phyloP scores from a whole-genome alignment of 1,284 basidiomycete genomes.

The Trametes pubescens region DNA sequence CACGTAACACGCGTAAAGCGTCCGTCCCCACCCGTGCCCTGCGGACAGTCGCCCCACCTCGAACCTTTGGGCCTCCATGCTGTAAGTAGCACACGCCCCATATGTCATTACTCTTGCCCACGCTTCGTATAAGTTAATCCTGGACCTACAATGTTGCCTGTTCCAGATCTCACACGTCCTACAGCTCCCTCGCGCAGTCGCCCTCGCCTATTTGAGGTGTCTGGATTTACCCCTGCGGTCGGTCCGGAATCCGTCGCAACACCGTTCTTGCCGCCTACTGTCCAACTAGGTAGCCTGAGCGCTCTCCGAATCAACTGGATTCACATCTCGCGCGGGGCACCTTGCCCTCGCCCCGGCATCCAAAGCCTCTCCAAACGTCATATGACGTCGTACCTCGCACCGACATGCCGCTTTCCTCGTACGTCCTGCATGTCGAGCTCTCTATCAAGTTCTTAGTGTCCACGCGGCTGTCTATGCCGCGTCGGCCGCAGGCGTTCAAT shows the following conservation, averaged over 20 bases:
- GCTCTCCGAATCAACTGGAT: neutral
- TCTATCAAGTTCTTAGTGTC: neutral
- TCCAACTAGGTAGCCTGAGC: neutral
- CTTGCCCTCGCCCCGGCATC: conserved; percentile 2
- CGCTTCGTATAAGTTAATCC: neutral
- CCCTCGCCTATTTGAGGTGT: neutral
- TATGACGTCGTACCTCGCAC: conserved; percentile 6
- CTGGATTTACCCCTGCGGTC: neutral
- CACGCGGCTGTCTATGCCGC: conserved; percentile 3
- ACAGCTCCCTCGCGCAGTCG: neutral
- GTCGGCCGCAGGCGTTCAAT: conserved; percentile 3
- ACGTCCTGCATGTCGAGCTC: neutral
- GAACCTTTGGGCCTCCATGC: conserved; percentile 1
- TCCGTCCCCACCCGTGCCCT: conserved; percentile 12
- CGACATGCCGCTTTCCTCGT: neutral
- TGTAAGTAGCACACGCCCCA: neutral
- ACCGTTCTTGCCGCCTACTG: neutral
- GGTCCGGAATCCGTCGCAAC: neutral
- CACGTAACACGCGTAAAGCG: conserved; percentile 20
- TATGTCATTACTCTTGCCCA: neutral
- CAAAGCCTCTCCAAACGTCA: conserved; percentile 8
- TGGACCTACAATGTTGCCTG: conserved; percentile 16
- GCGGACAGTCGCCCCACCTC: conserved; percentile 1
- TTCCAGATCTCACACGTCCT: neutral
- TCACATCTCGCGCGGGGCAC: conserved; percentile 1